These are phyloP conservation scores for Sistotremastrum niveocremeum DNA, from an alignment of 768 basidiomycete genomes.

Conservation along the genomic window DNA sequence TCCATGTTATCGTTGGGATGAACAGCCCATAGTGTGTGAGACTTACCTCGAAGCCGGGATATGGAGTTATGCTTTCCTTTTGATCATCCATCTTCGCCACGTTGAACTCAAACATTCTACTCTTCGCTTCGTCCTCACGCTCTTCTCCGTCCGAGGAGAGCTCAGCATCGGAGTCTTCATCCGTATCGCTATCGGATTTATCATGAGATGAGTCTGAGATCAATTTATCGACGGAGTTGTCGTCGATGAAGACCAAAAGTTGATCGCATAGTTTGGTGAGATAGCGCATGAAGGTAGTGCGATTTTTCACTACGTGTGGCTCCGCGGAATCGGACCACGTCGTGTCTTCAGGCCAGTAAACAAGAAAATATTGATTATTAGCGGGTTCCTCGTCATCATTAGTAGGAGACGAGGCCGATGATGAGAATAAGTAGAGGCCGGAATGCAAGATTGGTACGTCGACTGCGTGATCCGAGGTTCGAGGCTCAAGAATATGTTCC, in stretches of 20 bases:
- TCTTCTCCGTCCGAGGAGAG: no score
- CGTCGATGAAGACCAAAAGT: constrained; percentile 25
- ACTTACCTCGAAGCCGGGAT: constrained; percentile 33
- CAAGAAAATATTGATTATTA: constrained; percentile 25
- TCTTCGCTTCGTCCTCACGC: constrained; percentile 25
- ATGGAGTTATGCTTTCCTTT: constrained; percentile 32
- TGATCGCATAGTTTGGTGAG: constrained; percentile 49
- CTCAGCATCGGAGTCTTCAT: neutral
- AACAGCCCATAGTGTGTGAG: neutral
- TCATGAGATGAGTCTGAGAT: neutral
- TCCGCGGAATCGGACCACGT: constrained; percentile 42
- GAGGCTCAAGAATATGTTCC: no score
- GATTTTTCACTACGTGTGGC: constrained; percentile 33
- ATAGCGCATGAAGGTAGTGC: constrained; percentile 47
- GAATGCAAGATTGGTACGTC: constrained; percentile 22
- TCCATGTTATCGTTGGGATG: no score
- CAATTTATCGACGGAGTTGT: constrained; percentile 12
- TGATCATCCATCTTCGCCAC: constrained; percentile 42
- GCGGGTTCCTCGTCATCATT: neutral
- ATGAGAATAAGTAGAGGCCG: constrained; percentile 33
- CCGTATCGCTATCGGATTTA: constrained; percentile 11
- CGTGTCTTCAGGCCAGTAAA: constrained; percentile 50
- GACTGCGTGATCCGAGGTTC: no score
- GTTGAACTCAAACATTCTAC: constrained; percentile 39
- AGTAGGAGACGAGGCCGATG: neutral